phyloP scores from a whole-genome alignment of 108 stramenopile genomes.

The Nitzschia palea region DNA sequence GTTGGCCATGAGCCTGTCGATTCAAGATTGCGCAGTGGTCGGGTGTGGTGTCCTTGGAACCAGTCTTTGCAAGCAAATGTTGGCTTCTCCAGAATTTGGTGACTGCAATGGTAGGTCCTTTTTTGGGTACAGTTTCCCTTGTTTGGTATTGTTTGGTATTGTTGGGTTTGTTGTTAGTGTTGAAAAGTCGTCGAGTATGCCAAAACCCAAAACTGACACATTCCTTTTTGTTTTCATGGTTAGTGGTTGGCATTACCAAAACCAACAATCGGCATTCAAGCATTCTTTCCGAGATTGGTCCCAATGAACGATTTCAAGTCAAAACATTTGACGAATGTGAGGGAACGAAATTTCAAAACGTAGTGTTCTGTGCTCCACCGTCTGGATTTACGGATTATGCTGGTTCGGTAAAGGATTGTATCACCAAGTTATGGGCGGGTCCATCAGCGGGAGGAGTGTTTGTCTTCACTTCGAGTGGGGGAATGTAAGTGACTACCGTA shows the following conservation, averaged over 20 bases:
- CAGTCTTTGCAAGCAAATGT: conserved; percentile 72
- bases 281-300: conserved; percentile 47
- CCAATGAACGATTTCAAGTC: conserved; percentile 41
- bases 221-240: neutral
- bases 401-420: conserved; percentile 50
- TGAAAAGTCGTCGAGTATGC: too few species aligned
- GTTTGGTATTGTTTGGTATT: neutral
- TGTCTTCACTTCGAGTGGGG: conserved; percentile 85
- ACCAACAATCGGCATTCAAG: conserved; percentile 57
- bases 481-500: conserved; percentile 49
- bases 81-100: conserved; percentile 47
- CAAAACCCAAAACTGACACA: neutral
- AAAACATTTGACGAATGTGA: conserved; percentile 48
- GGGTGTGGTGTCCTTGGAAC: conserved; percentile 88
- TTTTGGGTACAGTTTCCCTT: too few species aligned
- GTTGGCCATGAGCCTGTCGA: conserved; percentile 11
- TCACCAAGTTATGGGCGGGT: conserved; percentile 53
- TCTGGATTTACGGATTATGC: conserved; percentile 88
- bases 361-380: conserved; percentile 91
- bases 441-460: conserved; percentile 58
- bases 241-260: conserved; percentile 82
- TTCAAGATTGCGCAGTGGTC: conserved; percentile 56
- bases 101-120: conserved; percentile 32
- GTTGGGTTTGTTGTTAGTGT: too few species aligned
- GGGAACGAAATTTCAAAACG: conserved; percentile 52